Evolutionary conservation across 768 basidiomycete species (phyloP), one percentile per base, ranked within the genome.

Genomic region (Tulasnella sp.): DNA sequence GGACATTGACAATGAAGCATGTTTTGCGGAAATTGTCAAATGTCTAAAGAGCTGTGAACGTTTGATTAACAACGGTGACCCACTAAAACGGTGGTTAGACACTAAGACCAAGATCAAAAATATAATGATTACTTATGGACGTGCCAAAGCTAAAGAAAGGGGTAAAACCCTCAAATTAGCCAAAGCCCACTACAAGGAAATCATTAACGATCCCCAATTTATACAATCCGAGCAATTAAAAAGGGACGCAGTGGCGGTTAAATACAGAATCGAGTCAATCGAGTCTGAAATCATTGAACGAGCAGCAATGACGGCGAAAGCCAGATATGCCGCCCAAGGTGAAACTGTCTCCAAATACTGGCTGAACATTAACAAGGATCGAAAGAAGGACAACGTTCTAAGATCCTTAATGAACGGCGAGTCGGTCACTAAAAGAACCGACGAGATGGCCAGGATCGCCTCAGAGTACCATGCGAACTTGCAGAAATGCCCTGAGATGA

Each of bases 281-380:
- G 20, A 49, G 15, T 27, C 27, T 19, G 3, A 3, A 0, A 49
- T 39, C 27, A 34, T 49, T 2, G 37, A 49, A n/a, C 1, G 25
- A 22, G 12, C 48, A 5, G 37, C 48, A 1, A 39, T 22, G 16
- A 41, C 53, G 10, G 34, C 45, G 3, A 19, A 16, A 6, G 50
- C 42, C 0, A 28, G 50, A 27, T 49, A 39, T 16, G 25, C 22
- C 1, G 12, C 4, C 1, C 27, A 49, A 10, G 48, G 48, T 10
- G 48, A 49, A 6, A 1, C 37, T 27, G 48, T 49, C 3, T 39
- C 37, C 25, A 45, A 40, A 8, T 49, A 49, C 37, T 49, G 48
- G 48, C 39, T 53, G 24, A 8, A 15, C 29, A 29, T 37, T 1
- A 37, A 37, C 1, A 45, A 45, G 10, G 16, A 31, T 1, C 7